phyloP scores from a whole-genome alignment of 192 early-diverging fungal species.

The Dimargaris cristalligena region DNA sequence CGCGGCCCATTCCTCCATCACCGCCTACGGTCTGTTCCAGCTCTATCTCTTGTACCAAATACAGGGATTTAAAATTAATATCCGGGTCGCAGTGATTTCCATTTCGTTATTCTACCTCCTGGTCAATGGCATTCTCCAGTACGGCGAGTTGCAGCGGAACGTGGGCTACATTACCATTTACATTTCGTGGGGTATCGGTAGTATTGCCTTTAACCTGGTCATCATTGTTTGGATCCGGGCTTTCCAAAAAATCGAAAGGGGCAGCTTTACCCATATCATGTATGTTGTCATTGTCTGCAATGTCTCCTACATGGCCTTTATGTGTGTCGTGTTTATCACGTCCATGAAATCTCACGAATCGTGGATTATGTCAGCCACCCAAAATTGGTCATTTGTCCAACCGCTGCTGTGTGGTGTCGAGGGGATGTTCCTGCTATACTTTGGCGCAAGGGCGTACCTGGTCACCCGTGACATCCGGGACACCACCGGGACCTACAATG shows the following conservation, averaged over 20 bases:
- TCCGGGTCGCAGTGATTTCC: not conserved
- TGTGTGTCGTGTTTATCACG: not conserved
- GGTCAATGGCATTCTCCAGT: constrained; percentile 7
- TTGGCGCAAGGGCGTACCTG: constrained; percentile 2
- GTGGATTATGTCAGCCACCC: too few relatives aligned
- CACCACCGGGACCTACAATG: not conserved
- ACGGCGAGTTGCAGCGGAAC: constrained; percentile 3
- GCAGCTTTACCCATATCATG: not conserved
- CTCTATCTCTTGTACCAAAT: not conserved
- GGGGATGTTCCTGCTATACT: constrained; percentile 3
- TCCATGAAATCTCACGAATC: not conserved
- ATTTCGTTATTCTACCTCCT: not conserved
- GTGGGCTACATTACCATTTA: constrained; percentile 3
- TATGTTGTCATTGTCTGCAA: not conserved
- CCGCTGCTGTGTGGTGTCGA: not conserved
- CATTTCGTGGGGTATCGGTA: constrained; percentile 4
- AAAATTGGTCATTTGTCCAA: too few relatives aligned
- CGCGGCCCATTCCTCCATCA: not conserved
- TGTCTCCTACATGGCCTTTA: not conserved
- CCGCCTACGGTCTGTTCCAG: not conserved
- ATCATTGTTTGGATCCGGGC: constrained; percentile 4
- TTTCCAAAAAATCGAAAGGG: not conserved
- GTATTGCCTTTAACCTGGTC: constrained; percentile 2
- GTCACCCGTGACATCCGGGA: too few relatives aligned
- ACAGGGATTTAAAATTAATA: not conserved